Evolutionary conservation across 1,284 basidiomycete species (phyloP).

Genomic region (Ustilago cynodontis): DNA sequence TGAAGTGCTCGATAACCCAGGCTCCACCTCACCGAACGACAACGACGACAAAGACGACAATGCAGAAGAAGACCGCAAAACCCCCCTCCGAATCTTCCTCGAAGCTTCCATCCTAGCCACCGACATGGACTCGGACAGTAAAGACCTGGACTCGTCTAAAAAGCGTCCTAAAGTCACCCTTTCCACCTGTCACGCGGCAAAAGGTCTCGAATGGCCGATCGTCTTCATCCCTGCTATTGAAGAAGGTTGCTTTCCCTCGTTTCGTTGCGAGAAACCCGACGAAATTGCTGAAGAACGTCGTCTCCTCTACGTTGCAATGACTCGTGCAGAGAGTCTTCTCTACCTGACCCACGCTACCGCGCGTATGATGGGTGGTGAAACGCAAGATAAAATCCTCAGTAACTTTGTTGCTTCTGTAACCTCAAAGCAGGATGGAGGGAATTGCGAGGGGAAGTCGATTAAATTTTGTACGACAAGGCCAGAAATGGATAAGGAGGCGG

Average conservation of each 20-base stretch:
- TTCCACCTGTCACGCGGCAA: constrained; percentile 88
- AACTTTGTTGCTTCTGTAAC: constrained; percentile 44
- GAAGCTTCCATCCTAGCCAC: constrained; percentile 87
- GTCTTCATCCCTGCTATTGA: constrained; percentile 79
- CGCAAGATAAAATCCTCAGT: constrained; percentile 40
- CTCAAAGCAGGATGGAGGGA: constrained; percentile 23
- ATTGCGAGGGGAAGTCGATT: constrained; percentile 29
- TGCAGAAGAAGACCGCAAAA: constrained; percentile 45
- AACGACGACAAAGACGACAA: constrained; percentile 33
- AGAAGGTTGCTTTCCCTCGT: constrained; percentile 82
- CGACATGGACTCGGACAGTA: constrained; percentile 76
- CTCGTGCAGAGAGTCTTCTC: constrained; percentile 82
- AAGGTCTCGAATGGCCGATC: constrained; percentile 92
- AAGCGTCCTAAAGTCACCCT: constrained; percentile 81
- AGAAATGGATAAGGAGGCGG: constrained; percentile 15
- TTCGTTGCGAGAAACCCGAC: constrained; percentile 75
- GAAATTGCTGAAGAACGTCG: constrained; percentile 86
- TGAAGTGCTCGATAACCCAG: constrained; percentile 12
- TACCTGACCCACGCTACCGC: constrained; percentile 74
- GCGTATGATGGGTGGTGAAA: constrained; percentile 53
- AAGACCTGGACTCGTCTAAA: constrained; percentile 70
- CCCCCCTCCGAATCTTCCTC: constrained; percentile 81
- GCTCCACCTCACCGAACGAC: constrained; percentile 15
- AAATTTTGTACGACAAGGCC: constrained; percentile 37
- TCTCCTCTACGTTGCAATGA: constrained; percentile 89